phyloP scores from a whole-genome alignment of 164 flowering plant genomes.

The Sedum album region DNA sequence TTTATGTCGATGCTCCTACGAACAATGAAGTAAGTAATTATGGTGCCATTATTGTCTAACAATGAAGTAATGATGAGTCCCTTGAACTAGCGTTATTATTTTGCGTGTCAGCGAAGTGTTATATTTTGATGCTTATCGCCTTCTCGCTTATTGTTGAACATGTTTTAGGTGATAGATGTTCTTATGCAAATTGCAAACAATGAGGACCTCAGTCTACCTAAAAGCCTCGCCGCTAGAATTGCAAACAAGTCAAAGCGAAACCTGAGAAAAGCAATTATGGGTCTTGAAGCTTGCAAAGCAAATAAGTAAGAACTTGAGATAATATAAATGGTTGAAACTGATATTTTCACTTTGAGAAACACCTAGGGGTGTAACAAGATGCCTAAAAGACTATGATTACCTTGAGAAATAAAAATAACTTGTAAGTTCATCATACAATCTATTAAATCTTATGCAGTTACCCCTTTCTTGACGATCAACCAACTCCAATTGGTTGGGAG shows the following conservation, averaged over 20 bases:
- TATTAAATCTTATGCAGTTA: constrained; percentile 31
- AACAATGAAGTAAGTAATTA: constrained; percentile 50
- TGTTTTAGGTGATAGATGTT: constrained; percentile 48
- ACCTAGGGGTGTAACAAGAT: neutral
- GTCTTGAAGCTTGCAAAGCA: constrained; percentile 77
- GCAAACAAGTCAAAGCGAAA: constrained; percentile 64
- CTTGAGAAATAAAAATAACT: neutral
- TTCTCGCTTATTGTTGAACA: neutral
- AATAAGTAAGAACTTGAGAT: constrained; percentile 40
- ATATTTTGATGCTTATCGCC: neutral
- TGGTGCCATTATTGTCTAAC: neutral
- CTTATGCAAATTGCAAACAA: constrained; percentile 54
- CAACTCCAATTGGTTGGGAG: constrained; percentile 75
- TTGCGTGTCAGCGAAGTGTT: neutral
- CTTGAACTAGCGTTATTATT: neutral
- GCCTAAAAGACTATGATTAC: neutral
- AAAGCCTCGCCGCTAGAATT: constrained; percentile 57
- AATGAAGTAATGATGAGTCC: neutral
- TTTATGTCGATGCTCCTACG: constrained; percentile 48
- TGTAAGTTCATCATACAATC: neutral
- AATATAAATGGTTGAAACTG: neutral
- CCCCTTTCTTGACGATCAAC: constrained; percentile 67
- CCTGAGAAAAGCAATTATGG: constrained; percentile 66
- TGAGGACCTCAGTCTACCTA: constrained; percentile 52
- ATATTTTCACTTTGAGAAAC: neutral